Percentiles rank a stretch among this genome's conserved stretches.
Conservation (phyloP, 1,284 basidiomycete genomes). For the Lentinula novae-zelandiae region DNA sequence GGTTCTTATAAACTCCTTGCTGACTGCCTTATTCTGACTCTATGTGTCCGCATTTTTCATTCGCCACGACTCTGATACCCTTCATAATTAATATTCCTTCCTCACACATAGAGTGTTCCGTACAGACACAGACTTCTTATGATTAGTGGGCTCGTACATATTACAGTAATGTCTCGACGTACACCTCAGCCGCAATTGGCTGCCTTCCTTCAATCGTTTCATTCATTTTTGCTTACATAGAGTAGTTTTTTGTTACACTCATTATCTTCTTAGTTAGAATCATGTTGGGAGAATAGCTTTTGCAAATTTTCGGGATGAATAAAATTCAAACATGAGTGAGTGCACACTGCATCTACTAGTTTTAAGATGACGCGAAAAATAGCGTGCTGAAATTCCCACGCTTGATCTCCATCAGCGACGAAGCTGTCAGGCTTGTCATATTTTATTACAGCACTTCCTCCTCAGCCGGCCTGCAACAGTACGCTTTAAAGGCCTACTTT, state of each 20-base stretch:
- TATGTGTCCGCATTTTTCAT: background rate
- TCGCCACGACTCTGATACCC: constrained; percentile 4
- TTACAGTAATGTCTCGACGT: background rate
- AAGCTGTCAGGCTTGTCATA: background rate
- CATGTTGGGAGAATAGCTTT: background rate
- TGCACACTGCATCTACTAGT: no score
- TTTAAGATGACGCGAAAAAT: background rate
- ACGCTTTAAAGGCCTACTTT: constrained; percentile 9
- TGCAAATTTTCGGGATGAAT: background rate
- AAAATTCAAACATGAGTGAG: no score
- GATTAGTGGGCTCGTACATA: background rate
- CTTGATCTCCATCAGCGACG: constrained; percentile 1
- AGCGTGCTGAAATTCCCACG: background rate
- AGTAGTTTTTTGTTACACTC: background rate
- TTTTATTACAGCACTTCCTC: background rate
- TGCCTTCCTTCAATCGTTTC: background rate
- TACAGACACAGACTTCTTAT: constrained; percentile 1
- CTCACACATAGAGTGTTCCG: constrained; percentile 3
- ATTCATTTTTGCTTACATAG: background rate
- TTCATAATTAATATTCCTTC: background rate
- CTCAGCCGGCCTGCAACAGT: constrained; percentile 12
- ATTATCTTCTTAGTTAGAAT: background rate
- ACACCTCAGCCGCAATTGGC: background rate
- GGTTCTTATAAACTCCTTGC: background rate
- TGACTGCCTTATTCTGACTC: background rate